Percentiles rank a stretch among this genome's conserved stretches.
Conservation (phyloP, 164 flowering plant species). For the Akebia trifoliata region DNA sequence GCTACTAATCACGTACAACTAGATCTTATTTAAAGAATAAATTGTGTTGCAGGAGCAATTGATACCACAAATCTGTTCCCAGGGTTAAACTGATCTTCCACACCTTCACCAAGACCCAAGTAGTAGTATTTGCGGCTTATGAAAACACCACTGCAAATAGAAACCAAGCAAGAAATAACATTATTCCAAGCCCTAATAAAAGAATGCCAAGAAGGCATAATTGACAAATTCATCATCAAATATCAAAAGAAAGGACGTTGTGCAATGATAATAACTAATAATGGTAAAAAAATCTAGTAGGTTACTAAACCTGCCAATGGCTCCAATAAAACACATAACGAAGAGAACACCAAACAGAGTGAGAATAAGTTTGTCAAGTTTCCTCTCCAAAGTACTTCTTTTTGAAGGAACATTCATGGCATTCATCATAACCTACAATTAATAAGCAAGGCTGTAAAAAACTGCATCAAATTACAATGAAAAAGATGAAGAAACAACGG, state of each 20-base stretch:
- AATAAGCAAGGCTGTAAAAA: background rate
- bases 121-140: slow-evolving; percentile 60
- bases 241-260: background rate
- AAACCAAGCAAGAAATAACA: slow-evolving; percentile 10
- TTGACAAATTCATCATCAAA: background rate
- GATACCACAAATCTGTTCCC: slow-evolving; percentile 70
- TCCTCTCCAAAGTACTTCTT: slow-evolving; percentile 95
- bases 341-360: slow-evolving; percentile 69
- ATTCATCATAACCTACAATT: slow-evolving; percentile 96
- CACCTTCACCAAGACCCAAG: slow-evolving; percentile 44
- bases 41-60: slow-evolving; percentile 7
- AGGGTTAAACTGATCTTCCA: slow-evolving; percentile 70
- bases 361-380: slow-evolving; percentile 92
- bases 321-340: slow-evolving; percentile 84
- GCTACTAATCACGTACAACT: background rate
- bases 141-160: slow-evolving; percentile 67
- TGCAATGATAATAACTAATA: background rate
- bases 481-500: background rate
- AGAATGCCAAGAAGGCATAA: background rate
- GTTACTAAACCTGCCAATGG: slow-evolving; percentile 73
- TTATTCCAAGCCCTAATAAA: background rate
- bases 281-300: slow-evolving; percentile 2
- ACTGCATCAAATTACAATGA: background rate
- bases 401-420: slow-evolving; percentile 98
- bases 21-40: background rate